Base-by-base conservation (phyloP, 345 rosid species). In the Populus tremula region DNA sequence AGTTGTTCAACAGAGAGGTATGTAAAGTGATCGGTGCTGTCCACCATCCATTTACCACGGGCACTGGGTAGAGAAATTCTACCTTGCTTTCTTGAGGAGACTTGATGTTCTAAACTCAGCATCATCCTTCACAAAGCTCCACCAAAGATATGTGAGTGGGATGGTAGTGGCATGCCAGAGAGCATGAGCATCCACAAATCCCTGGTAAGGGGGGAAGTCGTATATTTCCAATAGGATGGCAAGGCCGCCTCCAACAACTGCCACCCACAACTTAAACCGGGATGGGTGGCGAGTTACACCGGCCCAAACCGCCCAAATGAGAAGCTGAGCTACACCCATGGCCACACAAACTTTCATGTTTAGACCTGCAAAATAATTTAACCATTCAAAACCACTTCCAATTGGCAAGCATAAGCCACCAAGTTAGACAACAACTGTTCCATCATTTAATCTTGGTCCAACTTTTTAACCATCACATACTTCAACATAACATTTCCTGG, bases 101-200 rank as follows among this genome's bases (percentile, higher is more conserved):
- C 85, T 80, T 23, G 88, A 67, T 71, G 99, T 90, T 74, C 90
- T 78, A 76, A 89, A 89, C 79, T 88, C 92, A 0, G 96, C 96
- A 53, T 95, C 98, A 50, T 93, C 97, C 74, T 91, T 84, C 71
- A 86, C 86, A 80, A 95, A 93, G 84, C 98, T 91, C 99, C 99
- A 95, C 90, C 91, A 91, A 33, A 93, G 77, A 75, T 90, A 93
- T 21, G 94, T 81, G 25, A 95, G 89, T 21, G 96, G 97, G 79
- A 95, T 86, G 65, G 86, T 84, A 8, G 87, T 79, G 25, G 89
- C 91, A 59, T 91, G 90, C 95, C 97, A 90, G 36, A 93, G 87
- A 45, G 91, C 91, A 21, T 87, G 94, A 67, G 99, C 90, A 83
- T 95, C 99, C 1, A 95, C 77, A 25, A 76, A 88, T 76, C 98